These are phyloP conservation scores for Sarocladiaceae sp. DNA, from an alignment of 2,329 filamentous ascomycete genomes.

Conservation along the genomic window DNA sequence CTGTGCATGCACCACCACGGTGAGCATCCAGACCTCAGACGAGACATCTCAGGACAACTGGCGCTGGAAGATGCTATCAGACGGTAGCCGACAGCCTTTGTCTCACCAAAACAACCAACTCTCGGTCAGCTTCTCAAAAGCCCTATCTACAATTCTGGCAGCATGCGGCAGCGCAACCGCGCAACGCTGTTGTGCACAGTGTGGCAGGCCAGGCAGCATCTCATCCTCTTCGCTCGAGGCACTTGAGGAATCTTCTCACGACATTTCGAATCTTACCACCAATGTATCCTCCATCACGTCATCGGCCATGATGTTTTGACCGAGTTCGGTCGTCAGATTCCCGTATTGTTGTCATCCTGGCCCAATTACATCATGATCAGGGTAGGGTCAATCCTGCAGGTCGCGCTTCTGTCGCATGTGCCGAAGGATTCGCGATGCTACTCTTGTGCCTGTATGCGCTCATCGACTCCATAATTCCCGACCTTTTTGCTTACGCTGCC, in stretches of 20 bases:
- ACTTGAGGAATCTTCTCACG: neutral
- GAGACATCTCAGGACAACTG: too few species aligned
- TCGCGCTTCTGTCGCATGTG: neutral
- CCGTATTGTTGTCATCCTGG: neutral
- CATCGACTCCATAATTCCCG: neutral
- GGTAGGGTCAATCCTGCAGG: neutral
- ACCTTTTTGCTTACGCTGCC: too few species aligned
- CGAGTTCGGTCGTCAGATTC: too few species aligned
- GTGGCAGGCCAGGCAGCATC: neutral
- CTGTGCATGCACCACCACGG: too few species aligned
- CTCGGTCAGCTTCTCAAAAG: too few species aligned
- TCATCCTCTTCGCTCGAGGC: neutral
- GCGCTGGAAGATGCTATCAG: too few species aligned
- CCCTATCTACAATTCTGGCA: too few species aligned
- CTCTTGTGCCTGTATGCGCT: neutral
- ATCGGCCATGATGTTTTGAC: neutral
- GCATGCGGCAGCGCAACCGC: too few species aligned
- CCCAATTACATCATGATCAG: neutral
- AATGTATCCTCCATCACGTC: neutral
- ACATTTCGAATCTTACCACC: neutral
- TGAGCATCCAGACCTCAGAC: too few species aligned
- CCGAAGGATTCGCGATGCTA: slow-evolving; percentile 2
- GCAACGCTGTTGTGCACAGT: neutral
- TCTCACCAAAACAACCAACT: neutral
- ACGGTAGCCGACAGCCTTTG: too few species aligned